Conservation (phyloP, 2,329 filamentous ascomycete genomes). For the Phialocephala subalpina region DNA sequence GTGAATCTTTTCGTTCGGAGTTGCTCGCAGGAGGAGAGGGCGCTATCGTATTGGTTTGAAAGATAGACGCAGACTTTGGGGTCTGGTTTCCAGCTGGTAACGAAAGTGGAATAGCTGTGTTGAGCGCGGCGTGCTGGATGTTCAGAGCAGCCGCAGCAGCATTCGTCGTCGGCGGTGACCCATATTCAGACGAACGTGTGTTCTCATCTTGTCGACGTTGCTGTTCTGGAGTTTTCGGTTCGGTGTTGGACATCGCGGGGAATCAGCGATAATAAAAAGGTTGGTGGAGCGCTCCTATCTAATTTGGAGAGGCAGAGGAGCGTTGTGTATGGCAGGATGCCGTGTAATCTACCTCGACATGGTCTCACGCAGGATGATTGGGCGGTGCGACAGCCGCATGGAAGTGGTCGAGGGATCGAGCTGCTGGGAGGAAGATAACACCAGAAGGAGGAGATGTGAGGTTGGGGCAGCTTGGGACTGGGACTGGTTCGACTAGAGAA, state of each 20-base stretch:
- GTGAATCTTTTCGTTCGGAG: conserved; percentile 23
- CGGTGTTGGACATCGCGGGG: conserved; percentile 37
- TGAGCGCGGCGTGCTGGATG: conserved; percentile 25
- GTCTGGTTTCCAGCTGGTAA: conserved; percentile 24
- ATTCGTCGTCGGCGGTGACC: conserved; percentile 20
- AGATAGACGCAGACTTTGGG: conserved; percentile 33
- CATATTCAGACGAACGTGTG: conserved; percentile 17
- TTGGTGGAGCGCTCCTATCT: conserved; percentile 20
- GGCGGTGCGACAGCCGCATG: conserved; percentile 27
- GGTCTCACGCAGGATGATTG: conserved; percentile 23
- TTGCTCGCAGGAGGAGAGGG: conserved; percentile 44
- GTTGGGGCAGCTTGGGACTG: neutral
- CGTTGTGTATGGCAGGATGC: conserved; percentile 13
- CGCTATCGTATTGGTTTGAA: conserved; percentile 50
- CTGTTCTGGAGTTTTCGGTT: conserved; percentile 30
- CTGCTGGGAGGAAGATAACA: conserved; percentile 12
- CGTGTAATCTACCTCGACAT: conserved; percentile 28
- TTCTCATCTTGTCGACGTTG: conserved; percentile 25
- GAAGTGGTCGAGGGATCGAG: conserved; percentile 9
- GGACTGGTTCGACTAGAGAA: neutral
- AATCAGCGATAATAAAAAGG: conserved; percentile 15
- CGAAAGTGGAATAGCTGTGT: conserved; percentile 23
- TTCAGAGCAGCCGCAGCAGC: conserved; percentile 26
- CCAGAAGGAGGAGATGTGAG: neutral
- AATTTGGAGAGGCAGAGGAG: conserved; percentile 15